phyloP scores from a whole-genome alignment of 169 alveolate genomes.

The Plasmodium fragile region DNA sequence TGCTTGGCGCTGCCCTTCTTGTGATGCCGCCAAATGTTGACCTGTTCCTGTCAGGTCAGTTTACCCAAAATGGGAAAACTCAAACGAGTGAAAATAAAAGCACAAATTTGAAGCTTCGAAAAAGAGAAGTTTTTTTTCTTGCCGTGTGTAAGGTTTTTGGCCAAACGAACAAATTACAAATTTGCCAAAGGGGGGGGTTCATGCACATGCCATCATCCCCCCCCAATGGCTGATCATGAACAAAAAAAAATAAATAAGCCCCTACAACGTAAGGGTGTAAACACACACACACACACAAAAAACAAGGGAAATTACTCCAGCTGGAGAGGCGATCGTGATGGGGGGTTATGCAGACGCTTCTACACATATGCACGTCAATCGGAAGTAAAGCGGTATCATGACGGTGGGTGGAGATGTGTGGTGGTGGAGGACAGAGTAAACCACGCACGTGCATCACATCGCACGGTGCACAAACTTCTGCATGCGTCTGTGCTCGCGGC shows the following conservation, averaged over 20 bases:
- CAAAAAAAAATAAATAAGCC: neutral
- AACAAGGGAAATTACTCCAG: neutral
- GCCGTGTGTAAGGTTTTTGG: neutral
- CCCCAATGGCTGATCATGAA: neutral
- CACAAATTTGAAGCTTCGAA: neutral
- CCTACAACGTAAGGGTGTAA: neutral
- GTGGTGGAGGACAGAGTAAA: neutral
- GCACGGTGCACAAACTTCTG: constrained; percentile 1
- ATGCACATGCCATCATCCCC: neutral
- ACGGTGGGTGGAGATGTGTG: neutral
- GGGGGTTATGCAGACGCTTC: neutral
- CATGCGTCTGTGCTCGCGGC: constrained; percentile 6
- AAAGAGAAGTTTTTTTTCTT: neutral
- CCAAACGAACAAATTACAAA: neutral
- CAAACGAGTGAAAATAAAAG: neutral
- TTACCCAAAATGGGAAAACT: neutral
- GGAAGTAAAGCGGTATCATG: neutral
- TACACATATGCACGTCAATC: neutral
- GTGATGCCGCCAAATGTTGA: neutral
- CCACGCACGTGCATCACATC: neutral
- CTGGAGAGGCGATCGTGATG: neutral
- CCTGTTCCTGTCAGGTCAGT: neutral
- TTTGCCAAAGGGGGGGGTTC: neutral
- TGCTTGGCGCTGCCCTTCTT: neutral
- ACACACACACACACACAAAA: neutral